Evolutionary conservation across 352 stramenopile species (phyloP).

Genomic region (Globisporangium nodosum): DNA sequence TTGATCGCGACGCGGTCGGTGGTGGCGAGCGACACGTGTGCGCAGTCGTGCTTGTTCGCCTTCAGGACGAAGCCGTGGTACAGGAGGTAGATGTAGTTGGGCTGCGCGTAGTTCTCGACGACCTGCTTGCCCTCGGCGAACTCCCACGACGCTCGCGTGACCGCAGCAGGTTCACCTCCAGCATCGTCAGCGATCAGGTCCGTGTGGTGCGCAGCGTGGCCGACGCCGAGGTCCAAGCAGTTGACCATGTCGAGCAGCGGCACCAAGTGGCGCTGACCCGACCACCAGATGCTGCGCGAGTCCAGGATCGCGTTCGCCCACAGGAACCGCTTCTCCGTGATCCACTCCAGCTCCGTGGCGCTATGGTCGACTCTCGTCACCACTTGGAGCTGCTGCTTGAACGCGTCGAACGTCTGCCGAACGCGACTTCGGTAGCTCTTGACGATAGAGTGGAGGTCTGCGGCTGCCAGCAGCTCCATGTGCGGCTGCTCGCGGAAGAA

Average conservation of each 20-base stretch:
- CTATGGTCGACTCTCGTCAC: background rate
- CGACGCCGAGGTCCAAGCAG: conserved; percentile 43
- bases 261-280: conserved; percentile 83
- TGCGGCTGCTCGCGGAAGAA: conserved; percentile 46
- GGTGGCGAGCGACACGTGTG: conserved; percentile 44
- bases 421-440: conserved; percentile 31
- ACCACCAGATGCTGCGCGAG: conserved; percentile 93
- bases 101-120: conserved; percentile 92
- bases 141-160: conserved; percentile 64
- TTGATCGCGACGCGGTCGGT: conserved; percentile 4
- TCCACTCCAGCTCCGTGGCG: conserved; percentile 22
- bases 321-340: conserved; percentile 55
- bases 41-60: conserved; percentile 81
- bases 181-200: conserved; percentile 12
- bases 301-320: conserved; percentile 88
- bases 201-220: conserved; percentile 53
- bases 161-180: conserved; percentile 25
- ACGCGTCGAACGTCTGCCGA: conserved; percentile 5
- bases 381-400: conserved; percentile 1
- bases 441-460: conserved; percentile 34
- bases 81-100: conserved; percentile 92
- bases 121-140: conserved; percentile 70
- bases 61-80: conserved; percentile 90
- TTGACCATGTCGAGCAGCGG: conserved; percentile 95
- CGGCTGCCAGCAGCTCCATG: conserved; percentile 36